phyloP scores from a whole-genome alignment of 495 filamentous ascomycete species.

The Trichoderma reesei region DNA sequence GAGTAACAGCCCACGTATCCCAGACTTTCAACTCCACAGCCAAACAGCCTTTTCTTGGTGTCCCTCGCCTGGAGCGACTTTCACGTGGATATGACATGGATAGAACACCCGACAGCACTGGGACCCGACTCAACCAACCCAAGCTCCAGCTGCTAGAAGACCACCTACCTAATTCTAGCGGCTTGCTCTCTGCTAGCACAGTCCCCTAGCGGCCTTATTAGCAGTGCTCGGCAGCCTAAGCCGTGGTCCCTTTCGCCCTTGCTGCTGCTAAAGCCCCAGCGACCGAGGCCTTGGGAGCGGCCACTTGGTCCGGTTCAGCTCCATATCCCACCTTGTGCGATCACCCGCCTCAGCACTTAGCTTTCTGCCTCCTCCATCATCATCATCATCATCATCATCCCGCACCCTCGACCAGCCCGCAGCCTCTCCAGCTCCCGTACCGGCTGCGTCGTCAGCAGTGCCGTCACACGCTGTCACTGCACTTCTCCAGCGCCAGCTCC shows the following conservation, averaged over 20 bases:
- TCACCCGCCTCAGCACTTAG: not conserved
- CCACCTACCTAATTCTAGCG: not conserved
- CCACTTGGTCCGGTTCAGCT: too few species aligned
- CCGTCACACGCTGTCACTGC: constrained; percentile 1
- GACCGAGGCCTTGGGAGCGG: not conserved
- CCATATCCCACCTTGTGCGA: not conserved
- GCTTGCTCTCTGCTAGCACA: too few species aligned
- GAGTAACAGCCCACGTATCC: too few species aligned
- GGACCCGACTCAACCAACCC: too few species aligned
- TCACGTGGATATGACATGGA: not conserved
- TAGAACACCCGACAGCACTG: too few species aligned
- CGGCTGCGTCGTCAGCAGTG: not conserved
- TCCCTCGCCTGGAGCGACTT: not conserved
- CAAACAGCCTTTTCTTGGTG: not conserved
- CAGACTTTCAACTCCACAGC: not conserved
- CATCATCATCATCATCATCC: not conserved
- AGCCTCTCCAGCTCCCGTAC: not conserved
- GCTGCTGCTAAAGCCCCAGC: not conserved
- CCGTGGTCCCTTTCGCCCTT: too few species aligned
- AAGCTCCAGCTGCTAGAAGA: not conserved
- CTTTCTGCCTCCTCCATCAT: constrained; percentile 7
- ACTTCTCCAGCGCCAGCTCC: not conserved
- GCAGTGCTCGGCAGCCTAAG: too few species aligned
- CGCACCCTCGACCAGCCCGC: not conserved
- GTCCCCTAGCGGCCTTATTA: too few species aligned